Evolutionary conservation across 1,139 yeast species (phyloP).

Genomic region (Suhomyces ambrosiae): DNA sequence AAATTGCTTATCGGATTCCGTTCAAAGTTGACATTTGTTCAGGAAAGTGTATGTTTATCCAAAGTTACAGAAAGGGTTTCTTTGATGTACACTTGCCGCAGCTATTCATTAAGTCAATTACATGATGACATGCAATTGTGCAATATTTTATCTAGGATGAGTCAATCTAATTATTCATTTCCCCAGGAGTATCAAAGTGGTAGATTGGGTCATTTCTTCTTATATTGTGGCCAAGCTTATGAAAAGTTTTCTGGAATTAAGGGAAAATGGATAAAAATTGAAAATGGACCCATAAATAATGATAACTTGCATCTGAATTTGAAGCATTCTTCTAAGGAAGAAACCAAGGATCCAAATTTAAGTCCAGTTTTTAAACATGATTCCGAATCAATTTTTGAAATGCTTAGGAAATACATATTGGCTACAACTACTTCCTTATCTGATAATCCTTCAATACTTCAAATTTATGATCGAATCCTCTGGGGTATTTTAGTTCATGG

Average conservation of each 20-base stretch:
- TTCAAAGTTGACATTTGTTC: background rate
- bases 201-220: slow-evolving; percentile 18
- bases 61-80: background rate
- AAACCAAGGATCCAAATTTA: background rate
- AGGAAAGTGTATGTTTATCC: slow-evolving; percentile 1
- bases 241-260: slow-evolving; percentile 21
- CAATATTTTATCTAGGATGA: background rate
- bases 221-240: slow-evolving; percentile 22
- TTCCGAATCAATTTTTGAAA: slow-evolving; percentile 26
- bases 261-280: slow-evolving; percentile 11
- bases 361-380: slow-evolving; percentile 24
- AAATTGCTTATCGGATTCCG: slow-evolving; percentile 16
- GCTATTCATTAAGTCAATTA: background rate
- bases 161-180: background rate
- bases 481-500: slow-evolving; percentile 47
- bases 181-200: slow-evolving; percentile 1
- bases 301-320: background rate
- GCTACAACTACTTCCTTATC: slow-evolving; percentile 27
- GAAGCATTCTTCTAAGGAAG: background rate
- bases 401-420: slow-evolving; percentile 36
- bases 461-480: slow-evolving; percentile 37
- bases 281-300: background rate
- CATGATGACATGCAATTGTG: background rate
- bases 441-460: slow-evolving; percentile 40
- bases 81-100: slow-evolving; percentile 4